These are phyloP conservation scores for Agaricus subrufescens DNA, from an alignment of 768 basidiomycete species.

Conservation along the genomic window DNA sequence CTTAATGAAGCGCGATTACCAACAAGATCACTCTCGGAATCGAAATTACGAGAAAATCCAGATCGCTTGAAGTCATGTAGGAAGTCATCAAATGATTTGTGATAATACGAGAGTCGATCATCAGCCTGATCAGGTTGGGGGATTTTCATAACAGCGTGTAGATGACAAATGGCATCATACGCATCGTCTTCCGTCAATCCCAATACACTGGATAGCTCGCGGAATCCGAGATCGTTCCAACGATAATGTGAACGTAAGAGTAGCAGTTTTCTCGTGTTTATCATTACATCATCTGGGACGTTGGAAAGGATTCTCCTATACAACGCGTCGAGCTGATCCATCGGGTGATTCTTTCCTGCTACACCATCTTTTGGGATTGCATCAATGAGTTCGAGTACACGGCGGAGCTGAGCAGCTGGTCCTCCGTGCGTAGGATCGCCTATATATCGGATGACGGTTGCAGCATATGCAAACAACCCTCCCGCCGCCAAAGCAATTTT, in stretches of 20 bases:
- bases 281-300: not conserved
- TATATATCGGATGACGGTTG: constrained; percentile 18
- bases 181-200: not conserved
- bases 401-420: not conserved
- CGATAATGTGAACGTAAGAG: not conserved
- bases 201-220: not conserved
- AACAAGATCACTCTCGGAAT: too few relatives aligned
- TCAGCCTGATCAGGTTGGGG: not conserved
- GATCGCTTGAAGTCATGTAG: not conserved
- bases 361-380: too few relatives aligned
- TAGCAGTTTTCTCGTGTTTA: not conserved
- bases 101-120: not conserved
- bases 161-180: not conserved
- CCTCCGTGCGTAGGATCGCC: constrained; percentile 4
- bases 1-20: too few relatives aligned
- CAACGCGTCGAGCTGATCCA: not conserved
- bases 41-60: not conserved
- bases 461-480: constrained; percentile 21
- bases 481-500: constrained; percentile 15
- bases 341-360: not conserved
- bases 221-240: too few relatives aligned
- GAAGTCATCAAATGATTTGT: not conserved
- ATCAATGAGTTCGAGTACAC: not conserved
- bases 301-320: not conserved
- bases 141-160: not conserved